Conservation (phyloP, 345 rosid species). For the Murraya paniculata region DNA sequence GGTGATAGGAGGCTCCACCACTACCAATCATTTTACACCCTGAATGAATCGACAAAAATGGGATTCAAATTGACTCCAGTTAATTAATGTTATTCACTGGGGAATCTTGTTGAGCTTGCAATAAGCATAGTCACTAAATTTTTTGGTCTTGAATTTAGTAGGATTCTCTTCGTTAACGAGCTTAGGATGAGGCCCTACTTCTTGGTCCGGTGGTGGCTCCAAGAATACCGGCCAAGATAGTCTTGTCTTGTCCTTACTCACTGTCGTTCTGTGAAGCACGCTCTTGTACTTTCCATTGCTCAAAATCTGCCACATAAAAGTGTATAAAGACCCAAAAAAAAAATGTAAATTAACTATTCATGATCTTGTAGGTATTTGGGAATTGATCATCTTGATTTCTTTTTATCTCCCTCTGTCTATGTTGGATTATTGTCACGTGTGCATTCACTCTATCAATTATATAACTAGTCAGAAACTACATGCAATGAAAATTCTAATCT, state of each 20-base stretch:
- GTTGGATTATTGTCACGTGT: no score
- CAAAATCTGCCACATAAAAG: constrained; percentile 17
- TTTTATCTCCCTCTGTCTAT: background rate
- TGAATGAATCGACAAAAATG: no score
- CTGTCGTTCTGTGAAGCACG: constrained; percentile 27
- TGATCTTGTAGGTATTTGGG: background rate
- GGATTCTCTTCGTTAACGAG: constrained; percentile 19
- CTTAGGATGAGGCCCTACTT: constrained; percentile 26
- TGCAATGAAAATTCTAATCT: no score
- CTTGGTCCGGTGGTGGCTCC: constrained; percentile 16
- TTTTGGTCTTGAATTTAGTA: constrained; percentile 6
- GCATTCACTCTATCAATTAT: no score
- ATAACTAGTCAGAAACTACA: no score
- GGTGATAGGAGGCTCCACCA: no score
- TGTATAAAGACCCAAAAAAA: background rate
- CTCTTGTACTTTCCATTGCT: constrained; percentile 33
- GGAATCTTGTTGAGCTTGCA: constrained; percentile 15
- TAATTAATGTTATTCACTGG: background rate
- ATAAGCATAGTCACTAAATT: background rate
- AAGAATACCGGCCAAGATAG: constrained; percentile 33
- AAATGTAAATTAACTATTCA: background rate
- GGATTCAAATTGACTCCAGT: no score
- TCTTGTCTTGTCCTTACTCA: constrained; percentile 20
- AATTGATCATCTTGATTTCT: background rate
- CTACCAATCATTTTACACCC: no score